These are phyloP conservation scores for Scheffersomyces stipitis DNA, from an alignment of 805 yeast species.

Conservation along the genomic window DNA sequence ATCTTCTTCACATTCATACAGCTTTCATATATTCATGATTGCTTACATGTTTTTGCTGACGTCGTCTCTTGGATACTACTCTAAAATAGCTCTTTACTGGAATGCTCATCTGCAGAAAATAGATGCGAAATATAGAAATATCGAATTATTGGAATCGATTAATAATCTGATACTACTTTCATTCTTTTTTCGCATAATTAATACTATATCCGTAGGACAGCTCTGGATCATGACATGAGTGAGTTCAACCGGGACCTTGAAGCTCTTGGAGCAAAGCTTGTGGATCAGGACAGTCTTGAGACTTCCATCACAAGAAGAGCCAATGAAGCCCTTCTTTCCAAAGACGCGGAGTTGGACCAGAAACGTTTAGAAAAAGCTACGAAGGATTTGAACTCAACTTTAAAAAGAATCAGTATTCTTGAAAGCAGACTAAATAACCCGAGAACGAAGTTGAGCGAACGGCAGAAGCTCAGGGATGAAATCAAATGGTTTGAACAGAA, in stretches of 20 bases:
- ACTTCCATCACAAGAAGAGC: constrained; percentile 69
- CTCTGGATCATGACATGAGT: too few relatives aligned
- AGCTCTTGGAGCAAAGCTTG: constrained; percentile 46
- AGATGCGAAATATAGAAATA: too few relatives aligned
- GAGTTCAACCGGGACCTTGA: constrained; percentile 10
- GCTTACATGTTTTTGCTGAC: too few relatives aligned
- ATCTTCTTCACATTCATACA: too few relatives aligned
- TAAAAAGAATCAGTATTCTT: constrained; percentile 46
- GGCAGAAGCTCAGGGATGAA: constrained; percentile 54
- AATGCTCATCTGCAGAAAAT: too few relatives aligned
- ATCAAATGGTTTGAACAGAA: constrained; percentile 47
- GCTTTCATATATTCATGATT: too few relatives aligned
- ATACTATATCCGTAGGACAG: too few relatives aligned
- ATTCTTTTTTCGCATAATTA: too few relatives aligned
- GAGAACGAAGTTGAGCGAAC: constrained; percentile 63
- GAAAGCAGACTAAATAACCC: constrained; percentile 50
- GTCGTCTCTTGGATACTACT: too few relatives aligned
- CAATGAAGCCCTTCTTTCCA: constrained; percentile 54
- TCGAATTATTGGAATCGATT: too few relatives aligned
- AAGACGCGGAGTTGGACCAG: constrained; percentile 71
- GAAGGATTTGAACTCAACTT: constrained; percentile 44
- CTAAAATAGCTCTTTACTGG: too few relatives aligned
- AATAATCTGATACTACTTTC: too few relatives aligned
- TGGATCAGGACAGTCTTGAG: constrained; percentile 83
- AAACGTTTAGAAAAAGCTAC: constrained; percentile 71